Evolutionary conservation across 2,329 filamentous ascomycete species (phyloP), one percentile per base, ranked within the genome.

Genomic region (Hypoxylon sp.): DNA sequence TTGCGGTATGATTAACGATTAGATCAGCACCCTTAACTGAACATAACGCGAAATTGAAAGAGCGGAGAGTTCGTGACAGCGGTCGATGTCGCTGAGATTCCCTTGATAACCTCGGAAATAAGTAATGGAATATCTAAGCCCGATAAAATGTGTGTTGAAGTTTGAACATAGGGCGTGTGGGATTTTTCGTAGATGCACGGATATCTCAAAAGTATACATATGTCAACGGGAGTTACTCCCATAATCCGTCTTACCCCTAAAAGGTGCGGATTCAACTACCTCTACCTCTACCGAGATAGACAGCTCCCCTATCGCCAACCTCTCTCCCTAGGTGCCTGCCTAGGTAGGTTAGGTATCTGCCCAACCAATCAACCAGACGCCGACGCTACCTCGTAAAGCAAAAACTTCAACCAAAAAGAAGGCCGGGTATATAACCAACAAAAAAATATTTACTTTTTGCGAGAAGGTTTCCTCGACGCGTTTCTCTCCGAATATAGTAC

Each of bases 221-320:
- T n/a, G 44, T 24, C 24, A 13, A 48, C 44, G 24, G 15, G 8
- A 26, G 3, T 3, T 10, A 8, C 13, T 2, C 1, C 13, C 5
- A 10, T n/a, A 17, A 57, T 56, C 56, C 28, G 63, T 57, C 59
- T 65, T 63, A 62, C 34, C 56, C 63, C 59, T 63, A 56, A 59
- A 20, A 65, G 56, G 59, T 41, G 59, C 56, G 37, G 50, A 57
- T 57, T 30, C 20, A 26, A 13, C 20, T n/a, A 26, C 24, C 24
- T 26, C 24, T 26, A 26, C 4, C 4, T 26, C 7, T 4, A 7
- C n/a, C n/a, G 24, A 26, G 24, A 7, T 26, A 22, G 15, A 17
- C 26, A 19, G 19, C 46, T 17, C 26, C 41, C 32, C 17, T 48
- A 24, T 50, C n/a, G n/a, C n/a, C n/a, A 41, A 26, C 50, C 24